phyloP scores from a whole-genome alignment of 768 basidiomycete species.

The Rhizopogon vesiculosus region DNA sequence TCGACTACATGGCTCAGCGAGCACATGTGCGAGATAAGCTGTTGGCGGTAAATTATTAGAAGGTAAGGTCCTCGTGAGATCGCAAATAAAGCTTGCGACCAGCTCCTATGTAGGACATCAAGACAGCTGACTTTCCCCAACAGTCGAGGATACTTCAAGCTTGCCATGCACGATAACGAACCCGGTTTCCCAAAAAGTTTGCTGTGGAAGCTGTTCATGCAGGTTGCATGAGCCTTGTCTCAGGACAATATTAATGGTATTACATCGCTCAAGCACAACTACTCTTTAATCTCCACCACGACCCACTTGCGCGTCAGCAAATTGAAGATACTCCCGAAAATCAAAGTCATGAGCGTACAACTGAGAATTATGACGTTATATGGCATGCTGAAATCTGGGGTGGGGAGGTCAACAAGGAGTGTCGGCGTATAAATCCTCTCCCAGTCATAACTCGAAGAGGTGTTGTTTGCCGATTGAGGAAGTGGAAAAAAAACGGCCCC shows the following conservation, averaged over 20 bases:
- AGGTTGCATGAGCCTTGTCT: too few relatives aligned
- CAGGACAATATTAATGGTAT: neutral
- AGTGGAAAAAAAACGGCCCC: constrained; percentile 68
- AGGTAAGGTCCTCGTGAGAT: too few relatives aligned
- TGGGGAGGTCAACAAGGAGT: constrained; percentile 90
- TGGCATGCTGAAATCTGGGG: constrained; percentile 99
- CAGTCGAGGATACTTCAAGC: too few relatives aligned
- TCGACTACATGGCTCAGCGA: too few relatives aligned
- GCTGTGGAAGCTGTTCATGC: too few relatives aligned
- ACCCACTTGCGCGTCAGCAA: constrained; percentile 77
- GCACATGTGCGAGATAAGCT: too few relatives aligned
- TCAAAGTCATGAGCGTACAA: constrained; percentile 84
- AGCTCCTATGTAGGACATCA: too few relatives aligned
- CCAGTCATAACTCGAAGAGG: constrained; percentile 1
- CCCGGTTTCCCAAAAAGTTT: too few relatives aligned
- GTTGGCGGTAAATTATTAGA: too few relatives aligned
- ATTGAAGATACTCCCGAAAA: constrained; percentile 93
- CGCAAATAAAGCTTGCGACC: too few relatives aligned
- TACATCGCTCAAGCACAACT: neutral
- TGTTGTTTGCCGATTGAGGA: neutral
- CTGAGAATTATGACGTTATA: constrained; percentile 99
- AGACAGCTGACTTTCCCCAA: too few relatives aligned
- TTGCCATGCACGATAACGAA: too few relatives aligned
- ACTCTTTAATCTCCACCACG: constrained; percentile 34
- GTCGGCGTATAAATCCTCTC: constrained; percentile 70